Percentiles rank a stretch among this genome's conserved stretches.
phyloP scores from a whole-genome alignment of 164 flowering plant genomes.

The Litsea cubeba region DNA sequence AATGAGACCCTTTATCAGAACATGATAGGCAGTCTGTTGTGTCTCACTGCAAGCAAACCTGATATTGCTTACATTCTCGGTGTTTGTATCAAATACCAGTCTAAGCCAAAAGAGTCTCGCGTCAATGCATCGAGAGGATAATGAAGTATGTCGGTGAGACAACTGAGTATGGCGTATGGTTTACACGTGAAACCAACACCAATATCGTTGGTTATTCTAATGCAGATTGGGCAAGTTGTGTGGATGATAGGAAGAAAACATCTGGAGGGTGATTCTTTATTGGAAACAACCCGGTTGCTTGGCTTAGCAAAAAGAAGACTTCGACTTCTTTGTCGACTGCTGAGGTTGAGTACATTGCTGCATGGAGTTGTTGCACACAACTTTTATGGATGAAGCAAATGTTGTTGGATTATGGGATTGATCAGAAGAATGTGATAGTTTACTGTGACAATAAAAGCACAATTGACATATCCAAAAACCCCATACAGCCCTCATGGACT shows the following conservation, averaged over 20 bases:
- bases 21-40: neutral
- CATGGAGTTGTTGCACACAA: neutral
- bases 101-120: neutral
- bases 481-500: too few relatives aligned
- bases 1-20: neutral
- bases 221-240: too few relatives aligned
- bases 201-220: too few relatives aligned
- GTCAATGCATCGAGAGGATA: neutral
- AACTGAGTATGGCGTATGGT: too few relatives aligned
- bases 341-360: neutral
- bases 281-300: too few relatives aligned
- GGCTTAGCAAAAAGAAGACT: too few relatives aligned
- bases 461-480: neutral
- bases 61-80: neutral
- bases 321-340: too few relatives aligned
- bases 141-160: neutral
- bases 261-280: neutral
- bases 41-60: neutral
- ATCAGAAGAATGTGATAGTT: neutral
- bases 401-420: neutral
- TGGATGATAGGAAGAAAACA: neutral
- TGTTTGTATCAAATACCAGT: neutral
- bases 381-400: neutral
- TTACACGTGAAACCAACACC: neutral
- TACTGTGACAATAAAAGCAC: neutral